Evolutionary conservation across 176 grass and related monocot species (phyloP), one percentile per base, ranked within the genome.

Genomic region (Phyllostachys edulis): DNA sequence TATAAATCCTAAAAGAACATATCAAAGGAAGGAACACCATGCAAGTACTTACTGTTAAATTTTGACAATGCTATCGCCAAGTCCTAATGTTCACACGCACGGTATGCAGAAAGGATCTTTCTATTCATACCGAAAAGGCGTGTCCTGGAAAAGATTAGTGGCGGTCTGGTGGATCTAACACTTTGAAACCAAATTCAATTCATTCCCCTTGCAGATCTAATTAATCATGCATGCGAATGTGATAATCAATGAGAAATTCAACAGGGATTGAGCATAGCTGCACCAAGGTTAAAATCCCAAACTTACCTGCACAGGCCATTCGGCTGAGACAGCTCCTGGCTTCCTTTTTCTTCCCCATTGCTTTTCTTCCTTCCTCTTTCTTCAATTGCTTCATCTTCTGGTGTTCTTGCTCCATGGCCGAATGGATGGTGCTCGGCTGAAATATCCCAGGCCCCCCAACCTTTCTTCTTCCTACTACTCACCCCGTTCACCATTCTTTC

Each of bases 301-400:
- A 51, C 73, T 78, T 80, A 83, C 84, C 86, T 89, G 63, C 45
- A 63, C n/a, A n/a, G 29, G 29, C 29, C 29, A 29, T 29, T 29
- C 29, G 29, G 29, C 29, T 29, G 1, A 29, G 29, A 29, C 29
- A 29, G 29, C 29, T 29, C 29, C 29, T 29, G 29, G 29, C 29
- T 29, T 29, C 29, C 29, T 29, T 29, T 1, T 1, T 29, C 29
- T 29, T 29, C 29, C 29, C 29, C 29, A 29, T 29, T 29, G 29
- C 29, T 29, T 29, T 29, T 29, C 29, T 29, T 29, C 29, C 29
- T 29, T 29, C 29, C 29, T 29, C 29, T 29, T 29, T 29, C 29
- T 29, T 29, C 29, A 0, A 29, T 29, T 29, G 29, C 29, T 29
- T 29, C 29, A 29, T 29, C 29, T 29, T 29, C 29, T 29, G 29